These are phyloP conservation scores for Sporothrix protearum DNA, from an alignment of 2,329 filamentous ascomycete genomes.

Conservation along the genomic window DNA sequence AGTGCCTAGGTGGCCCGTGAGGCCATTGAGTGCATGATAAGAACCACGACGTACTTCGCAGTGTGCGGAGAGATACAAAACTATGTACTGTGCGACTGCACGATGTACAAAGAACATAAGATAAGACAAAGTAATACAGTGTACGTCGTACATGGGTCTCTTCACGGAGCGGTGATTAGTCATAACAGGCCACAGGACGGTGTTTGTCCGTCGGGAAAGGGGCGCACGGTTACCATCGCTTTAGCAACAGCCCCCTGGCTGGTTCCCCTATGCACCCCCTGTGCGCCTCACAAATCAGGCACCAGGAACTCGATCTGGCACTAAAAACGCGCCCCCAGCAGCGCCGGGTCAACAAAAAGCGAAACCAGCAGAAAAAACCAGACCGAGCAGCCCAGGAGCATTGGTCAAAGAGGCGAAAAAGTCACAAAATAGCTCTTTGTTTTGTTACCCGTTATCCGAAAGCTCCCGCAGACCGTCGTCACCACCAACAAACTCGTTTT, in stretches of 20 bases:
- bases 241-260: not conserved
- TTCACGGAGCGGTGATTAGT: not conserved
- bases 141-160: too few relatives aligned
- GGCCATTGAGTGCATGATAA: too few relatives aligned
- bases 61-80: too few relatives aligned
- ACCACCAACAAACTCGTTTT: constrained; percentile 6
- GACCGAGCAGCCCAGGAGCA: not conserved
- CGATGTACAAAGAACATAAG: too few relatives aligned
- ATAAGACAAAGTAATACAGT: too few relatives aligned
- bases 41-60: too few relatives aligned
- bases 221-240: constrained; percentile 9
- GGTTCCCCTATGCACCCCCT: too few relatives aligned
- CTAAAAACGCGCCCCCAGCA: constrained; percentile 5
- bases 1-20: too few relatives aligned
- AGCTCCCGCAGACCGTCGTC: constrained; percentile 25
- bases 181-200: not conserved
- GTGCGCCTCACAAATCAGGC: constrained; percentile 22
- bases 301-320: not conserved
- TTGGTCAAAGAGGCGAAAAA: constrained; percentile 3
- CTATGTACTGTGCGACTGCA: too few relatives aligned
- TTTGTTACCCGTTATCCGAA: constrained; percentile 27
- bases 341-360: constrained; percentile 24
- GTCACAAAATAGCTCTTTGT: constrained; percentile 21
- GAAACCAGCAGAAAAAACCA: constrained; percentile 14
- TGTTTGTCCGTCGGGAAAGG: not conserved